These are phyloP conservation scores for Melaleuca quinquenervia DNA, from an alignment of 345 rosid genomes.

Conservation along the genomic window DNA sequence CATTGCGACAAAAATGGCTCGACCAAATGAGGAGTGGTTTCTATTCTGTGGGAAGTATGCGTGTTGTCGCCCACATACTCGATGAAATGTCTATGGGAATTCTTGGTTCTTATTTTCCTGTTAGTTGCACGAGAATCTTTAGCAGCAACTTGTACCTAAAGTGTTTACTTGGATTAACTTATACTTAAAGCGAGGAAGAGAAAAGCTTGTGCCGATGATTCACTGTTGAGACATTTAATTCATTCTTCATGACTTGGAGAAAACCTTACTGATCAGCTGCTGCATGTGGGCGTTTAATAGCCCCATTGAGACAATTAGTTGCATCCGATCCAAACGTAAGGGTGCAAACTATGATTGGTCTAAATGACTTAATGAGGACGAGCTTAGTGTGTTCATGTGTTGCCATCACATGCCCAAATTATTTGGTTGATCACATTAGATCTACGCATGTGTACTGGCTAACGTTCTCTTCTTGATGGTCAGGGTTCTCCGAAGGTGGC, in stretches of 20 bases:
- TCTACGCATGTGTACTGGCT: neutral
- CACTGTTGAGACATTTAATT: neutral
- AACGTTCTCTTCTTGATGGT: neutral
- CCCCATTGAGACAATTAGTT: neutral
- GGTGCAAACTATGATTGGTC: neutral
- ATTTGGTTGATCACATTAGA: neutral
- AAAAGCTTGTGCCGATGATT: neutral
- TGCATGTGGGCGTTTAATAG: neutral
- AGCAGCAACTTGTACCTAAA: neutral
- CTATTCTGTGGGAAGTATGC: neutral
- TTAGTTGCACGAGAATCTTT: neutral
- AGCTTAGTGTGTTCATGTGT: neutral
- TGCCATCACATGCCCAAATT: neutral
- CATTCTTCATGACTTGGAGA: neutral
- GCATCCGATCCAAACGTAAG: neutral
- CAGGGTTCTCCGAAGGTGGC: slow-evolving; percentile 46
- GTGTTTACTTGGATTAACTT: neutral
- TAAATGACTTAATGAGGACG: neutral
- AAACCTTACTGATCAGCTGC: neutral
- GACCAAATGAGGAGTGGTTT: neutral
- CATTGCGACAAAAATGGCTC: neutral
- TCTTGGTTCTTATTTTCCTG: neutral
- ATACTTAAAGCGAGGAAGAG: neutral
- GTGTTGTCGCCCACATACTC: neutral
- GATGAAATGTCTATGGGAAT: neutral